Evolutionary conservation across 805 yeast species (phyloP).

Genomic region (Deakozyma indianensis): DNA sequence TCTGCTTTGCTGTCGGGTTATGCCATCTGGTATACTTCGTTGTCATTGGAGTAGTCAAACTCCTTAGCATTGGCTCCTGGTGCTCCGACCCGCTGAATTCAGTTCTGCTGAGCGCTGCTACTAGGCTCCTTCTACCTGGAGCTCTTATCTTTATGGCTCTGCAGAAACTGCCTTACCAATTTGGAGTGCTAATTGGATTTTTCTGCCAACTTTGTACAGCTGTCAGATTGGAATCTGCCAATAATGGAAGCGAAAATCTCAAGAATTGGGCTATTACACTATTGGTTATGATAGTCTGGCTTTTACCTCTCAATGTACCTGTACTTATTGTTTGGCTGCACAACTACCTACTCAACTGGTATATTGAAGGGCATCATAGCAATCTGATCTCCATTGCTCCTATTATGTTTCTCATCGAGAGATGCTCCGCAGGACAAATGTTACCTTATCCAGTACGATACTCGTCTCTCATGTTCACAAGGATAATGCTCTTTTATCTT

Average conservation of each 20-base stretch:
- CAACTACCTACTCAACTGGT: constrained; percentile 63
- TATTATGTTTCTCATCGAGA: constrained; percentile 40
- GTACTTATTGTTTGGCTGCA: constrained; percentile 66
- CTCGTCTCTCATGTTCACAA: background rate
- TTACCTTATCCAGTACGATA: background rate
- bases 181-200: background rate
- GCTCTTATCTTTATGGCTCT: background rate
- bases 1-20: background rate
- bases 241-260: background rate
- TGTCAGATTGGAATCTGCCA: background rate
- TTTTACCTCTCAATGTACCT: constrained; percentile 63
- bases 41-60: background rate
- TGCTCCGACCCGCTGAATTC: background rate
- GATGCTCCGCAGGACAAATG: background rate
- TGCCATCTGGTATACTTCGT: background rate
- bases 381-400: constrained; percentile 66
- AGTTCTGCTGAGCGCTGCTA: constrained; percentile 5
- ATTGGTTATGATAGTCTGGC: constrained; percentile 54
- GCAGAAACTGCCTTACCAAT: background rate
- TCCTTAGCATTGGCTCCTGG: background rate
- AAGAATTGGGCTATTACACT: constrained; percentile 47
- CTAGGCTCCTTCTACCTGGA: background rate
- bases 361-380: constrained; percentile 62
- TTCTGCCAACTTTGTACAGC: background rate
- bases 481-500: background rate